These are phyloP conservation scores for Colletotrichum somersetense DNA, from an alignment of 2,329 filamentous ascomycete species.

Conservation along the genomic window DNA sequence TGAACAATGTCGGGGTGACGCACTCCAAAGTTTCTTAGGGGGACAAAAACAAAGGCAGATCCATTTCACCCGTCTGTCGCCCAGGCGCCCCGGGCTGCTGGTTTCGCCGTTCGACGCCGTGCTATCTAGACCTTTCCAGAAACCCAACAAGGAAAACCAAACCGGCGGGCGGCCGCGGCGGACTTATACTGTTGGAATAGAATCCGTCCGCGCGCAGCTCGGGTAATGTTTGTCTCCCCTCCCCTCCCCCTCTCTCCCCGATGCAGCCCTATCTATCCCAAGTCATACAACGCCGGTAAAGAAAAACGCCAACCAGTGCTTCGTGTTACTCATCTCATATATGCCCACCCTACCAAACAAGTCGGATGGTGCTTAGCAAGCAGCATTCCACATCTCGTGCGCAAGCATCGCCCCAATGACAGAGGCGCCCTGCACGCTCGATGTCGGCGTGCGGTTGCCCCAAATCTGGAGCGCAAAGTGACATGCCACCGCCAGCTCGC, in stretches of 20 bases:
- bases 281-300: conserved; percentile 21
- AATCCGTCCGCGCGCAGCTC: neutral
- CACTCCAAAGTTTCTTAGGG: conserved; percentile 3
- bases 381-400: conserved; percentile 41
- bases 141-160: neutral
- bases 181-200: neutral
- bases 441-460: conserved; percentile 20
- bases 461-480: conserved; percentile 40
- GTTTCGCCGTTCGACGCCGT: conserved; percentile 1
- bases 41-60: neutral
- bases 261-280: conserved; percentile 15
- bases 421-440: conserved; percentile 30
- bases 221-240: neutral
- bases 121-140: neutral
- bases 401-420: conserved; percentile 40
- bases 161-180: neutral
- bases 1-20: conserved; percentile 12
- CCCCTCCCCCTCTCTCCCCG: too few relatives aligned
- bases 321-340: conserved; percentile 33
- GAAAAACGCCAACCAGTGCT: conserved; percentile 28
- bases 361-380: conserved; percentile 10
- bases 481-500: conserved; percentile 39
- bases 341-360: neutral
- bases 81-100: neutral
- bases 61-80: neutral